Evolutionary conservation across 441 rosid species (phyloP).

Genomic region (Metrosideros polymorpha): DNA sequence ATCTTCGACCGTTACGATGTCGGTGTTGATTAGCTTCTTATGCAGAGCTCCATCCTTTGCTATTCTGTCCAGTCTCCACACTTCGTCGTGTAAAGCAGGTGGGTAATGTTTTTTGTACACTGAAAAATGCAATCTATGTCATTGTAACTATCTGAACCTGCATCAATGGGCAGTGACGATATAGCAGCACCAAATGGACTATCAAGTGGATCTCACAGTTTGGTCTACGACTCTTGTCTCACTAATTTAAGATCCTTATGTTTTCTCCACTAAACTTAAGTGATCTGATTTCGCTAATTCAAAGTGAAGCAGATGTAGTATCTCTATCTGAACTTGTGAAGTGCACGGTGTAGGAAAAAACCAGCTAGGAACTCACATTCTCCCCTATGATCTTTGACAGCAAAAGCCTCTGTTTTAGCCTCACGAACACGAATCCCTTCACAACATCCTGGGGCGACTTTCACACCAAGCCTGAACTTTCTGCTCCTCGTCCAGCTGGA

Average conservation of each 20-base stretch:
- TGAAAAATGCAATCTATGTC: background rate
- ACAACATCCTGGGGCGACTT: background rate
- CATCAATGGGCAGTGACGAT: background rate
- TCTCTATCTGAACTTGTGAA: background rate
- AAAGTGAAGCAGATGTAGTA: background rate
- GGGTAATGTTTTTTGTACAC: slow-evolving; percentile 15
- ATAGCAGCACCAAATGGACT: background rate
- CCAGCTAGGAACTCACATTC: slow-evolving; percentile 1
- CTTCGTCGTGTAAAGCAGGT: slow-evolving; percentile 4
- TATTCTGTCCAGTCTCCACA: slow-evolving; percentile 9
- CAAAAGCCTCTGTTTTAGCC: slow-evolving; percentile 4
- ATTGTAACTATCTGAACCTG: background rate
- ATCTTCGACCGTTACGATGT: background rate
- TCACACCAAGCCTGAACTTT: slow-evolving; percentile 8
- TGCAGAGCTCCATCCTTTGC: slow-evolving; percentile 12
- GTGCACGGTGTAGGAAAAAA: background rate
- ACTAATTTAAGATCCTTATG: background rate
- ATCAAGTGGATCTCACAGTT: background rate
- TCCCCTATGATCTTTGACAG: slow-evolving; percentile 11
- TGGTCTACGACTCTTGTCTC: background rate
- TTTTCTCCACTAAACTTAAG: background rate
- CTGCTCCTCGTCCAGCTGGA: slow-evolving; percentile 12
- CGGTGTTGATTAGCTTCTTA: background rate
- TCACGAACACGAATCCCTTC: background rate
- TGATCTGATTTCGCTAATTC: background rate